These are phyloP conservation scores for Flaveria ramosissima DNA, from an alignment of 129 eudicot genomes.

Conservation along the genomic window DNA sequence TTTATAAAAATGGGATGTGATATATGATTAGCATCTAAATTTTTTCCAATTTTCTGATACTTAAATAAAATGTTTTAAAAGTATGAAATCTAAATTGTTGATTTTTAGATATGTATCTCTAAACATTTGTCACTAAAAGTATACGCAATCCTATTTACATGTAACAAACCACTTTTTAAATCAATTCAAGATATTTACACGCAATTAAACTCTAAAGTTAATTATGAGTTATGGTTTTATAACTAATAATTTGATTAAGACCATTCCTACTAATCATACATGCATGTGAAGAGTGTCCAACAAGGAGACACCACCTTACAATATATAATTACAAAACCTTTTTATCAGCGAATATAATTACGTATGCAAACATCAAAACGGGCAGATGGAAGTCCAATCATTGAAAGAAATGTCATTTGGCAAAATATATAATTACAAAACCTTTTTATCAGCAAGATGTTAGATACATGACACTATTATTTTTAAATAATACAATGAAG, in stretches of 20 bases:
- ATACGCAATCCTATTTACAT: not conserved
- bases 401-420: conserved; percentile 14
- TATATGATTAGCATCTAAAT: not conserved
- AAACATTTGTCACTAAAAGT: not conserved
- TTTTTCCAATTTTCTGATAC: not conserved
- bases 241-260: too few relatives aligned
- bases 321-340: too few relatives aligned
- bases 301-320: conserved; percentile 31
- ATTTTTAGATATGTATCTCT: too few relatives aligned
- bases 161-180: not conserved
- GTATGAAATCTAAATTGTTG: not conserved
- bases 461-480: not conserved
- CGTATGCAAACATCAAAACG: conserved; percentile 5
- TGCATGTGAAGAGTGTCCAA: conserved; percentile 38
- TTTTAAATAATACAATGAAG: not conserved
- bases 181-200: not conserved
- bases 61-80: not conserved
- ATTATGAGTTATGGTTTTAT: too few relatives aligned
- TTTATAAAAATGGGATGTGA: not conserved
- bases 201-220: too few relatives aligned
- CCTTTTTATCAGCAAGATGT: not conserved
- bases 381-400: conserved; percentile 26
- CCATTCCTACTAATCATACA: conserved; percentile 5
- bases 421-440: conserved; percentile 7
- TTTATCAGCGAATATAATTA: not conserved